A percentile compares a stretch with the other conserved stretches of the same genome.
These are phyloP conservation scores for Aspergillus aculeatus DNA, from an alignment of 2,329 filamentous ascomycete species.

Conservation along the genomic window DNA sequence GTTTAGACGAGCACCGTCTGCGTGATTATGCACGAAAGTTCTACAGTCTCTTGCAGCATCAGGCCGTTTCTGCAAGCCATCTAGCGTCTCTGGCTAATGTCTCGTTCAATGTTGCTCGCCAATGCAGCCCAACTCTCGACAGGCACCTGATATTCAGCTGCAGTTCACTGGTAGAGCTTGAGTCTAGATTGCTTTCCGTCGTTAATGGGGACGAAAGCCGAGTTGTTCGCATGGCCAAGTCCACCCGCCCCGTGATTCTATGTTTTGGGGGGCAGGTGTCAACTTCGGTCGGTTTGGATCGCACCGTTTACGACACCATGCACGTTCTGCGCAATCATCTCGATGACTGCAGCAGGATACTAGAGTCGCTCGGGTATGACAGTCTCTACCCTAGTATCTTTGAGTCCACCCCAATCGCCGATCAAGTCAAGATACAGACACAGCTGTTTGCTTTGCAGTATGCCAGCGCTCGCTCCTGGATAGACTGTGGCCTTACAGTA, in stretches of 20 bases:
- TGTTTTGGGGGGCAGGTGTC: conserved; percentile 42
- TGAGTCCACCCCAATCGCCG: conserved; percentile 5
- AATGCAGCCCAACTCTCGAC: conserved; percentile 18
- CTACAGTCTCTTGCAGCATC: conserved; percentile 1
- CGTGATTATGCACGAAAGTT: conserved; percentile 10
- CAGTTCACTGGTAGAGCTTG: conserved; percentile 13
- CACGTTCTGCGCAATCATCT: conserved; percentile 32
- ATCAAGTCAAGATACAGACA: conserved; percentile 33
- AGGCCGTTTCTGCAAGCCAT: not conserved
- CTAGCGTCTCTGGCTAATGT: conserved; percentile 13
- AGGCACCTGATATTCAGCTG: conserved; percentile 14
- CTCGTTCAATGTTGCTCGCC: conserved; percentile 17
- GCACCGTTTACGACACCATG: conserved; percentile 27
- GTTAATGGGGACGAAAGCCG: conserved; percentile 2
- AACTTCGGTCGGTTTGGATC: conserved; percentile 22
- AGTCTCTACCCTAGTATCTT: conserved; percentile 31
- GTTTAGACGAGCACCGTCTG: conserved; percentile 10
- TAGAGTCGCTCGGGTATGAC: conserved; percentile 24
- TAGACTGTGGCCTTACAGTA: conserved; percentile 37
- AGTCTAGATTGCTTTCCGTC: not conserved
- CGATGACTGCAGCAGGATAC: conserved; percentile 33
- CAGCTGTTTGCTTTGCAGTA: conserved; percentile 41
- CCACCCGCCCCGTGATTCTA: conserved; percentile 29
- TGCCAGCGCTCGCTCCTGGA: conserved; percentile 38
- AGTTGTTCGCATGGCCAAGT: conserved; percentile 4